Conservation (phyloP, 1,284 basidiomycete genomes). For the Dichomitus squalens region DNA sequence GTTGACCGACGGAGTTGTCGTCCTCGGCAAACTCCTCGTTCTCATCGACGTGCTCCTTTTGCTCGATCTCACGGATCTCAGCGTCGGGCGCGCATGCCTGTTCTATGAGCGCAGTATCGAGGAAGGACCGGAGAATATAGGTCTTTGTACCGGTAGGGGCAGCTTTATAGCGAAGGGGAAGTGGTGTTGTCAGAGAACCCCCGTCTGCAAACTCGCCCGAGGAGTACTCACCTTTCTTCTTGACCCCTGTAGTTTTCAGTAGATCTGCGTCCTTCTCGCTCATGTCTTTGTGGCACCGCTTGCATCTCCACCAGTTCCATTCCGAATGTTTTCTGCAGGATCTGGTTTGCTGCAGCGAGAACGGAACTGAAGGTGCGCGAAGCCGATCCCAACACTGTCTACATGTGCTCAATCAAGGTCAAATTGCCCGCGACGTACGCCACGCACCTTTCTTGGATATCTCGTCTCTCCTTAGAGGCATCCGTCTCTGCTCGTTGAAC, state of each 20-base stretch:
- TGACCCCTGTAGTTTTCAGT: slow-evolving; percentile 54
- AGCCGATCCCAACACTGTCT: slow-evolving; percentile 61
- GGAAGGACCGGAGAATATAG: slow-evolving; percentile 60
- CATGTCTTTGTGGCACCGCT: slow-evolving; percentile 47
- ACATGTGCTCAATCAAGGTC: neutral
- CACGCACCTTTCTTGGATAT: slow-evolving; percentile 73
- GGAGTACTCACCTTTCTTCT: slow-evolving; percentile 49
- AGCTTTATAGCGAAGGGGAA: too few species aligned
- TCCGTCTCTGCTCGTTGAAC: slow-evolving; percentile 67
- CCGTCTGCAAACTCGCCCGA: too few species aligned
- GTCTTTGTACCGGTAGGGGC: slow-evolving; percentile 63
- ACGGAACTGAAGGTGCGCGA: slow-evolving; percentile 60
- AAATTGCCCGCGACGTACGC: neutral
- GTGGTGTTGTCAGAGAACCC: too few species aligned
- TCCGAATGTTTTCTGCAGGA: slow-evolving; percentile 62
- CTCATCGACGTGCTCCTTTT: slow-evolving; percentile 45
- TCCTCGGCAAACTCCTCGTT: slow-evolving; percentile 48
- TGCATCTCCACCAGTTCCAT: slow-evolving; percentile 81
- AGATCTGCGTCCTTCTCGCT: slow-evolving; percentile 46
- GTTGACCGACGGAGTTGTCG: slow-evolving; percentile 40
- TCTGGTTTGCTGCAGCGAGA: slow-evolving; percentile 58
- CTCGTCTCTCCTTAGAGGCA: slow-evolving; percentile 67
- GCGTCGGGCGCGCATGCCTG: slow-evolving; percentile 56
- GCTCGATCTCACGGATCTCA: slow-evolving; percentile 59
- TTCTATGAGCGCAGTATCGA: slow-evolving; percentile 56